These are phyloP conservation scores for Phytophthora cactorum DNA, from an alignment of 352 stramenopile species.

Conservation along the genomic window DNA sequence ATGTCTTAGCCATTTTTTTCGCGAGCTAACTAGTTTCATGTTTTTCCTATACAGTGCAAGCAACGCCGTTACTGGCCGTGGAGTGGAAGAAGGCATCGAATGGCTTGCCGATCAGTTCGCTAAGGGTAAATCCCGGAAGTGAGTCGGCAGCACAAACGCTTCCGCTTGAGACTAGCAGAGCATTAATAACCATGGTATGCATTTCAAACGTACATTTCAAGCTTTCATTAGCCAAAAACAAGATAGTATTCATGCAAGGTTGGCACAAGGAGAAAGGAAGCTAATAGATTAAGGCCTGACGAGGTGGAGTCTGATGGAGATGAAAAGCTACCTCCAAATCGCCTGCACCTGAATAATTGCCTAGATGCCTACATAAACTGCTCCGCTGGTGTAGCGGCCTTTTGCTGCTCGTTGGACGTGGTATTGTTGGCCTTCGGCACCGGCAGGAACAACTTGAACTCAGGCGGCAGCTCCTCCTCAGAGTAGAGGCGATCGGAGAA, in stretches of 20 bases:
- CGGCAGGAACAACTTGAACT: conserved; percentile 98
- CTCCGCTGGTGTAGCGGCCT: conserved; percentile 46
- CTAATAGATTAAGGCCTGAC: conserved; percentile 10
- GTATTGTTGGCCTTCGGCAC: conserved; percentile 89
- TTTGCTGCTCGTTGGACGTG: conserved; percentile 45
- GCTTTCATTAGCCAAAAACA: background rate
- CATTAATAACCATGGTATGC: conserved; percentile 21
- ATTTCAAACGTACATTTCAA: conserved; percentile 7
- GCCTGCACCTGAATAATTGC: conserved; percentile 1
- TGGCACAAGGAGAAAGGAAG: conserved; percentile 1
- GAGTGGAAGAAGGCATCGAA: conserved; percentile 81
- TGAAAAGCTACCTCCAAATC: background rate
- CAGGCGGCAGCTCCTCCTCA: conserved; percentile 96
- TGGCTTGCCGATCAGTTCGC: conserved; percentile 84
- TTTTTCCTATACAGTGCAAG: conserved; percentile 54
- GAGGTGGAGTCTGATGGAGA: background rate
- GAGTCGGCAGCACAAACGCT: conserved; percentile 7
- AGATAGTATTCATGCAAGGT: background rate
- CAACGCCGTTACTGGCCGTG: conserved; percentile 81
- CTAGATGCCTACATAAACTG: conserved; percentile 44
- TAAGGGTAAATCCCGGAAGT: conserved; percentile 70
- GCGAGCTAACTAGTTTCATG: background rate
- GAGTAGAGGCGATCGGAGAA: conserved; percentile 98
- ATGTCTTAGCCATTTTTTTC: background rate
- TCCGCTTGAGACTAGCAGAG: conserved; percentile 12